Percentiles rank a stretch among this genome's conserved stretches.
Conservation (phyloP, 352 stramenopile genomes). For the Pelagophyceae sp. region DNA sequence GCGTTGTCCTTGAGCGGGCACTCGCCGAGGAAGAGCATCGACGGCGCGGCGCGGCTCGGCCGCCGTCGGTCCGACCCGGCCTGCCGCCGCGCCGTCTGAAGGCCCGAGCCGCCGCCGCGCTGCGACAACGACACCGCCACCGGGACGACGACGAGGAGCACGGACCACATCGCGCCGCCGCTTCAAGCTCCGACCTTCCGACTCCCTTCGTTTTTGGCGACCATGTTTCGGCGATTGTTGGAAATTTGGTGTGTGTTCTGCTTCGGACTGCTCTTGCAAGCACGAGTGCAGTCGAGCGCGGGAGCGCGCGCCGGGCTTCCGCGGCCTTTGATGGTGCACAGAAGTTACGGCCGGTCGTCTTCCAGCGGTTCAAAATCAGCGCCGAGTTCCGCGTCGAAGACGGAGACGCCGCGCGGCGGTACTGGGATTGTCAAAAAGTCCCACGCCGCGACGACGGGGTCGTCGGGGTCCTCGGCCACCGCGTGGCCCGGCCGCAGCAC, state of each 20-base stretch:
- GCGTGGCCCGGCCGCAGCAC: slow-evolving; percentile 17
- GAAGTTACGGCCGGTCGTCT: no score
- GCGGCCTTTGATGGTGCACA: no score
- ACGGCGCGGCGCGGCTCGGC: neutral
- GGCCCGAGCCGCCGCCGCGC: neutral
- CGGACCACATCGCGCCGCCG: no score
- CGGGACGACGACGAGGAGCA: neutral
- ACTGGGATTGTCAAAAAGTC: slow-evolving; percentile 54
- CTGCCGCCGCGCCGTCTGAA: no score
- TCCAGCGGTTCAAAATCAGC: no score
- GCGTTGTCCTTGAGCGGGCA: neutral
- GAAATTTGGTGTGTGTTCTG: no score
- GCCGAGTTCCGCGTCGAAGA: neutral
- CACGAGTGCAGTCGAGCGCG: no score
- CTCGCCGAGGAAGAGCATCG: slow-evolving; percentile 9
- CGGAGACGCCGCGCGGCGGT: slow-evolving; percentile 1
- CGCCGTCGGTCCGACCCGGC: neutral
- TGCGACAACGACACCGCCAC: neutral
- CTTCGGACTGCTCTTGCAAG: no score
- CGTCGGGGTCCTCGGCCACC: slow-evolving; percentile 37
- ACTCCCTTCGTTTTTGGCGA: no score
- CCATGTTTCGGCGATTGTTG: no score
- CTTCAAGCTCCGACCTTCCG: no score
- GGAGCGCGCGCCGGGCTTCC: no score
- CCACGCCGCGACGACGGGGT: slow-evolving; percentile 53